Percentiles rank a stretch among this genome's conserved stretches.
Evolutionary conservation across 2,329 filamentous ascomycete species (phyloP).

Genomic region (Ceratocystis albifundus): DNA sequence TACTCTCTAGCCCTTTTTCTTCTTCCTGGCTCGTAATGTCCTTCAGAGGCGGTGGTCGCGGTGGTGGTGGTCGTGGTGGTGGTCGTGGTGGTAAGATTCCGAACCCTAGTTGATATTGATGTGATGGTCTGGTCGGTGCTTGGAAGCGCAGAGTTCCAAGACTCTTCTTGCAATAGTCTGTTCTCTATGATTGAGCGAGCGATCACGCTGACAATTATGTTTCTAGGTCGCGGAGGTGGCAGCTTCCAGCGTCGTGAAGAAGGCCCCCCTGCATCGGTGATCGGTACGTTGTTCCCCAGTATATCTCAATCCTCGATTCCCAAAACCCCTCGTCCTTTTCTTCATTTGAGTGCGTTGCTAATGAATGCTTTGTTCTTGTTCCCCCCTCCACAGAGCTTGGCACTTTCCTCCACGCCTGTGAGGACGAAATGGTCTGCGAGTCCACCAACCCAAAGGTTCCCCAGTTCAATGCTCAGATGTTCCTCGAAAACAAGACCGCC

Average conservation of each 20-base stretch:
- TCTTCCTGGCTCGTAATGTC: constrained; percentile 28
- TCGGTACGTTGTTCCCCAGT: constrained; percentile 28
- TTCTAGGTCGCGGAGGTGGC: constrained; percentile 31
- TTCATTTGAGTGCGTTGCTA: constrained; percentile 8
- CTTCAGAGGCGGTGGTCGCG: constrained; percentile 33
- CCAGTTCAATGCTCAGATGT: constrained; percentile 98
- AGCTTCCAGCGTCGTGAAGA: constrained; percentile 34
- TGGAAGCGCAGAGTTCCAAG: too few relatives aligned
- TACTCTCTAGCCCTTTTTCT: constrained; percentile 4
- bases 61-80: constrained; percentile 29
- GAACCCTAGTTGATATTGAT: constrained; percentile 13
- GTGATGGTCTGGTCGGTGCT: too few relatives aligned
- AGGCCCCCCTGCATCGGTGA: constrained; percentile 32
- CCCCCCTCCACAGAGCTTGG: constrained; percentile 60
- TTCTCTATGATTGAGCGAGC: neutral
- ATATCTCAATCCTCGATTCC: neutral
- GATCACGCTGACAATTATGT: constrained; percentile 12
- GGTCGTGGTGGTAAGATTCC: constrained; percentile 32
- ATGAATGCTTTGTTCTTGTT: neutral
- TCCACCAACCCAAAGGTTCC: constrained; percentile 91
- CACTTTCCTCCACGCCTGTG: constrained; percentile 82
- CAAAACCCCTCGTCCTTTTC: neutral
- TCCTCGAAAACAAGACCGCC: constrained; percentile 94
- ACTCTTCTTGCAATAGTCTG: too few relatives aligned
- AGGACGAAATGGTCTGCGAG: constrained; percentile 96